Percentiles rank a stretch among this genome's conserved stretches.
These are phyloP conservation scores for Pseudoneurospora amorphoporcata DNA, from an alignment of 495 filamentous ascomycete species.

Conservation along the genomic window DNA sequence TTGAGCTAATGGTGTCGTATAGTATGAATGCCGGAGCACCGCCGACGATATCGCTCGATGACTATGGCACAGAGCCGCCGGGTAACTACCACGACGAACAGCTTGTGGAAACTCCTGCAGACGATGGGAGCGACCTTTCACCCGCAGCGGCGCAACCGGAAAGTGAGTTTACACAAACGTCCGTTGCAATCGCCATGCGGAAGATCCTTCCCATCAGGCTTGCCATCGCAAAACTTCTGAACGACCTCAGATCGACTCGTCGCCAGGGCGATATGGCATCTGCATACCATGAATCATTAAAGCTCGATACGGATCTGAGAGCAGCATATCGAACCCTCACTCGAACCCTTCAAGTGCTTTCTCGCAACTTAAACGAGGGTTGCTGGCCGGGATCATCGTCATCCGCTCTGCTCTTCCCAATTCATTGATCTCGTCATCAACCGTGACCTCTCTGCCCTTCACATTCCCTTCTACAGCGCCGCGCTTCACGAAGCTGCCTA, in stretches of 20 bases:
- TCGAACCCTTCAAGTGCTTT: constrained; percentile 24
- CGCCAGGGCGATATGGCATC: background rate
- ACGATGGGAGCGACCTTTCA: background rate
- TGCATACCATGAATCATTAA: constrained; percentile 22
- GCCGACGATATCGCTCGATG: constrained; percentile 34
- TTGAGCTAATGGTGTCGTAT: constrained; percentile 45
- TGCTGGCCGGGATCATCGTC: background rate
- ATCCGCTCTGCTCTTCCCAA: constrained; percentile 1
- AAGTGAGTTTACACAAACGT: constrained; percentile 33
- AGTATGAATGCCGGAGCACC: constrained; percentile 45
- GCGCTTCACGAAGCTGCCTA: constrained; percentile 31
- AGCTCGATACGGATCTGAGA: constrained; percentile 28
- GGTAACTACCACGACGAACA: constrained; percentile 39
- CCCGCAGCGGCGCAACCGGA: constrained; percentile 17
- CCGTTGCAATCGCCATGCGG: constrained; percentile 35
- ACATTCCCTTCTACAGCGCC: constrained; percentile 34
- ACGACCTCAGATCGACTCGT: constrained; percentile 29
- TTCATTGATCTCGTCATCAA: constrained; percentile 39
- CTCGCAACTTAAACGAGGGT: constrained; percentile 5
- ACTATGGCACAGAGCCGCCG: constrained; percentile 38
- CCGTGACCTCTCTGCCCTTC: constrained; percentile 37
- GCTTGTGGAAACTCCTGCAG: constrained; percentile 2
- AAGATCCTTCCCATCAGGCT: constrained; percentile 38
- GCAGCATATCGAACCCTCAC: constrained; percentile 26
- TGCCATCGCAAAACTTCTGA: constrained; percentile 36